Evolutionary conservation across 1,284 basidiomycete genomes (phyloP), one percentile per base, ranked within the genome.

Genomic region (Cryptococcus depauperatus): DNA sequence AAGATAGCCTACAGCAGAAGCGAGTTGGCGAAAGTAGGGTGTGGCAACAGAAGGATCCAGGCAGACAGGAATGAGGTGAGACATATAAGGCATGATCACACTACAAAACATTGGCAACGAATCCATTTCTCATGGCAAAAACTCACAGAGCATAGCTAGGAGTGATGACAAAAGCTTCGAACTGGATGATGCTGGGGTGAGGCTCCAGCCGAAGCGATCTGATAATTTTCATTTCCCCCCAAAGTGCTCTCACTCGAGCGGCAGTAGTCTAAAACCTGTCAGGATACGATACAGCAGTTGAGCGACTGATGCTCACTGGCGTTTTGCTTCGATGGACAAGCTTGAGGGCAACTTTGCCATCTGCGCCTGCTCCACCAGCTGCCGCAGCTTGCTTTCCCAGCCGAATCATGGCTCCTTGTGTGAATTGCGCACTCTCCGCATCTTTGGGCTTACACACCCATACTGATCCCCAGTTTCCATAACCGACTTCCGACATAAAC

Each of bases 171-270:
- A 95, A 93, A 3, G 85, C 84, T 58, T 90, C 83, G 69, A 96
- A 93, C 7, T 81, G 79, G 55, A 96, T 84, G 65, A 96, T 83
- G 52, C 85, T 85, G 1, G 88, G 88, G 66, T 95, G 90, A 7
- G 83, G 80, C 59, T 88, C 82, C 41, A 80, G 71, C 68, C 83
- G 84, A 64, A 93, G 80, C 10, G 80, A 74, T 54, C 83, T 77
- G 52, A 92, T 81, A 54, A 91, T 84, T 76, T 90, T 90, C 87
- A 91, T 90, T 74, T 92, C 88, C 62, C 88, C 88, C 87, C 85
- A 92, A 72, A 92, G 74, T 42, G 88, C 89, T 57, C 81, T 76
- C 44, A 95, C 84, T 46, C 90, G 79, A 19, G 88, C 87, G 11
- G 85, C 83, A 0, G 86, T 88, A 3, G 85, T 87, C 57, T 62